A percentile compares a stretch with the other conserved stretches of the same genome.
Conservation (phyloP, 352 stramenopile genomes). For the Aphanomyces invadans region DNA sequence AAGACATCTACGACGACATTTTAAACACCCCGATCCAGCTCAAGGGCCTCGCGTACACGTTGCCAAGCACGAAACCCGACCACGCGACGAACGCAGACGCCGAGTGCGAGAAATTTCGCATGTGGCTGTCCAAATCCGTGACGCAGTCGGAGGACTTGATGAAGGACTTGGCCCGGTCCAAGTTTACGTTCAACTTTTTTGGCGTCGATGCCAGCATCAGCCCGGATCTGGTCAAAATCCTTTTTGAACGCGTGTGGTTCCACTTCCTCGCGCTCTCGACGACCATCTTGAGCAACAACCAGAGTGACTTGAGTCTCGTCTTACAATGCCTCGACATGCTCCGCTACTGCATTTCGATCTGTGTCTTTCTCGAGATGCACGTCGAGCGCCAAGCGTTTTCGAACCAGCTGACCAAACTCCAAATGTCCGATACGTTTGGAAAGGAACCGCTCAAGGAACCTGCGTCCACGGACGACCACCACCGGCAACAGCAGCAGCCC, state of each 20-base stretch:
- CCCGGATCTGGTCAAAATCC: conserved; percentile 85
- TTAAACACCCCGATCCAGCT: conserved; percentile 88
- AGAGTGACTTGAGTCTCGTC: conserved; percentile 67
- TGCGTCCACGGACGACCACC: conserved; percentile 9
- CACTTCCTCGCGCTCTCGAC: conserved; percentile 85
- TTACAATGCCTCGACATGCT: conserved; percentile 79
- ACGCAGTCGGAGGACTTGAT: conserved; percentile 78
- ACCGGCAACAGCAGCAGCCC: neutral
- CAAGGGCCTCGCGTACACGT: conserved; percentile 49
- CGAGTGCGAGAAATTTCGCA: conserved; percentile 72
- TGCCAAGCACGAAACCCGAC: conserved; percentile 37
- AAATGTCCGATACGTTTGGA: conserved; percentile 36
- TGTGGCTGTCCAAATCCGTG: conserved; percentile 57
- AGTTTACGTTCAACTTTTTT: conserved; percentile 87
- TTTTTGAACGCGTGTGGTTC: conserved; percentile 94
- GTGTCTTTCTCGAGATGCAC: conserved; percentile 70
- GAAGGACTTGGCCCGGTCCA: conserved; percentile 70
- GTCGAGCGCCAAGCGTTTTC: conserved; percentile 72
- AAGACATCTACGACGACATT: conserved; percentile 95
- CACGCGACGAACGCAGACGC: conserved; percentile 34
- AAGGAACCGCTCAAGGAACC: conserved; percentile 13
- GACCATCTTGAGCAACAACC: conserved; percentile 69
- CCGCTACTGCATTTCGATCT: conserved; percentile 74
- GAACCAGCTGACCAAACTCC: conserved; percentile 61
- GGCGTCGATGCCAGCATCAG: conserved; percentile 86